phyloP scores from a whole-genome alignment of 352 stramenopile species.

The Phytophthora chlamydospora region DNA sequence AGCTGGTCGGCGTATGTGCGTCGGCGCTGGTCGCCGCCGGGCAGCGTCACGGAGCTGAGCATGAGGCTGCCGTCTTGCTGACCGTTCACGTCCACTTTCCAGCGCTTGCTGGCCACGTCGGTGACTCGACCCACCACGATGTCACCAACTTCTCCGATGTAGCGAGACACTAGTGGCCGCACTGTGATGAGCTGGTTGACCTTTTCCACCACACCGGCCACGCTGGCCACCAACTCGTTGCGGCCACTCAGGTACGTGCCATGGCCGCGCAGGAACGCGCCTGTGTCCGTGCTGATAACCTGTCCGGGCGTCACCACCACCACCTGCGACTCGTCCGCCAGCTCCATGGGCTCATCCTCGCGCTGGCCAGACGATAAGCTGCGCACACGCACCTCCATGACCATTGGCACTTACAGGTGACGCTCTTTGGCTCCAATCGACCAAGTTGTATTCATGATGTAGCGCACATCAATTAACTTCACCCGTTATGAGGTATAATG shows the following conservation, averaged over 20 bases:
- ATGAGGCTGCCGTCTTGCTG: constrained; percentile 89
- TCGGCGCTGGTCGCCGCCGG: constrained; percentile 95
- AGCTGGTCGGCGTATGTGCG: constrained; percentile 97
- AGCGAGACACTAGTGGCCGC: constrained; percentile 89
- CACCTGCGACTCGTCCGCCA: constrained; percentile 47
- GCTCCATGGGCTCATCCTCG: constrained; percentile 31
- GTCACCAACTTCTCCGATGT: constrained; percentile 96
- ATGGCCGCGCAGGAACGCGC: constrained; percentile 91
- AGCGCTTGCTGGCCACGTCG: constrained; percentile 93
- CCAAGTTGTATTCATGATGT: background rate
- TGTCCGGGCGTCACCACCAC: constrained; percentile 79
- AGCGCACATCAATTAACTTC: background rate
- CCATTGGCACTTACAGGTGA: constrained; percentile 10
- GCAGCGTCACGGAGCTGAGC: constrained; percentile 95
- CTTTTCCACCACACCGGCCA: constrained; percentile 94
- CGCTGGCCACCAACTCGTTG: constrained; percentile 91
- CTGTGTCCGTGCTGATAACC: constrained; percentile 78
- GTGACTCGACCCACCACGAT: constrained; percentile 96
- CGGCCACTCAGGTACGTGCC: constrained; percentile 93
- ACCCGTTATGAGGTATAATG: no score
- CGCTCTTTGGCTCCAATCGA: background rate
- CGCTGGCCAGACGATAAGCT: constrained; percentile 10
- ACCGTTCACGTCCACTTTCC: constrained; percentile 94
- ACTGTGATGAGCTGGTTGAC: constrained; percentile 97
- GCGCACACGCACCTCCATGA: constrained; percentile 53